Base-by-base conservation (phyloP, 176 grass and related monocot species). In the Ensete glaucum region DNA sequence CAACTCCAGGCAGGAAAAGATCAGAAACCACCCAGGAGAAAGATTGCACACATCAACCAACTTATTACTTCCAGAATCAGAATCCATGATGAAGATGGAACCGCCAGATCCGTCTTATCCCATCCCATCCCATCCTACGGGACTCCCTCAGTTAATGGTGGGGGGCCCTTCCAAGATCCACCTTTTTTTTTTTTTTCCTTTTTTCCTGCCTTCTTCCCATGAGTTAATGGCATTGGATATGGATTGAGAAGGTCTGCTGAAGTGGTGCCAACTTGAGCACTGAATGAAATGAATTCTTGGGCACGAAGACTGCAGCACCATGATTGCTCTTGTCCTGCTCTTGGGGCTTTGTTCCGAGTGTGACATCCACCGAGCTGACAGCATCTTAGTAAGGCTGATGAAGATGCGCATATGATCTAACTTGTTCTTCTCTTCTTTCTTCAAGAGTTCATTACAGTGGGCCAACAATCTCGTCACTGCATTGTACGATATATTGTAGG, bases 201-300 rank as follows among this genome's bases (percentile, higher is more conserved):
- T 23, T 43, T 25, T 25, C 1, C 24, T 1, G 1, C 34, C 34
- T 43, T 70, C 43, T 50, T 70, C 8, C 34, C 48, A 50, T 3
- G 43, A 70, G 34, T 50, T 52, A 70, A 52, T 70, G 67, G 16
- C 19, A 52, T 21, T n/a, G 29, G 67, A 70, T 21, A 11, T 52
- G 43, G 67, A 70, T 10, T 6, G 67, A 70, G 50, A 48, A 51
- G 43, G 67, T 70, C 43, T 19, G 17, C 43, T 19, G 17, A n/a
- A 34, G 34, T 70, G 15, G 43, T n/a, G 48, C 17, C 67, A 52
- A 20, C 67, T 70, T 21, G 43, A 70, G 17, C 17, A 70, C 17
- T 19, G 15, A 48, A 51, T 50, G 8, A 6, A 70, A 70, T 70
- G 11, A 70, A 70, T 70, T 70, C 67, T 70, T 50, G 67, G 51